A percentile compares a stretch with the other conserved stretches of the same genome.
Conservation (phyloP, 2,329 filamentous ascomycete species). For the Cucurbitaria berberidis region DNA sequence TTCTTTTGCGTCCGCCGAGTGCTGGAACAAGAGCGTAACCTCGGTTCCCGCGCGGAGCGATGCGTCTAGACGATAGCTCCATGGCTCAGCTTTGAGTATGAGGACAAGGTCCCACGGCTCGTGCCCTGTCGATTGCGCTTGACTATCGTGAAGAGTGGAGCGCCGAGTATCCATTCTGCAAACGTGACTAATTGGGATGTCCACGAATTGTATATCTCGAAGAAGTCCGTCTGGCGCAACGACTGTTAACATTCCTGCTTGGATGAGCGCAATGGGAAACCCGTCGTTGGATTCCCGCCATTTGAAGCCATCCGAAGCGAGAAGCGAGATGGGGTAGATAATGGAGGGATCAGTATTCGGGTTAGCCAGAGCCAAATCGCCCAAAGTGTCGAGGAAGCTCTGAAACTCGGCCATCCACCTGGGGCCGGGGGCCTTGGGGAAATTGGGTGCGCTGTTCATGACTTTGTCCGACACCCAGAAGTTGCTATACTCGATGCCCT, state of each 20-base stretch:
- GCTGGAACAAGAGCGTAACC: slow-evolving; percentile 30
- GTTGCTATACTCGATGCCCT: slow-evolving; percentile 26
- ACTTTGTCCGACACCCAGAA: slow-evolving; percentile 40
- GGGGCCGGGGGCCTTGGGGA: slow-evolving; percentile 22
- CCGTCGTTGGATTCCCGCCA: slow-evolving; percentile 20
- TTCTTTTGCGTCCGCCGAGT: slow-evolving; percentile 25
- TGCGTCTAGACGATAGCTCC: slow-evolving; percentile 34
- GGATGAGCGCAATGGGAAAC: slow-evolving; percentile 20
- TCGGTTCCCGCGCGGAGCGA: slow-evolving; percentile 18
- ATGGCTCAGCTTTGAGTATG: slow-evolving; percentile 12
- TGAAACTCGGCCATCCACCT: slow-evolving; percentile 40
- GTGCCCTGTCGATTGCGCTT: slow-evolving; percentile 15
- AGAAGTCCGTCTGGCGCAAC: slow-evolving; percentile 23
- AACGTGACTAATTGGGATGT: slow-evolving; percentile 37
- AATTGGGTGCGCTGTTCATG: slow-evolving; percentile 25
- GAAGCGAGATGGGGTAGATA: slow-evolving; percentile 31
- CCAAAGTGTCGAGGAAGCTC: slow-evolving; percentile 33
- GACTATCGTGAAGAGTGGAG: slow-evolving; percentile 28
- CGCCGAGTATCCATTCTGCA: slow-evolving; percentile 8
- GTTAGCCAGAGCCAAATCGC: slow-evolving; percentile 19
- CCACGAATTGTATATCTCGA: slow-evolving; percentile 29
- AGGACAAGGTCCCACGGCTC: slow-evolving; percentile 33
- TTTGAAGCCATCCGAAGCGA: slow-evolving; percentile 27
- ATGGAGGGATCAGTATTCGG: slow-evolving; percentile 17
- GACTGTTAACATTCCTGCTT: slow-evolving; percentile 29